Conservation (phyloP, 345 rosid species). For the Gossypium thurberi region DNA sequence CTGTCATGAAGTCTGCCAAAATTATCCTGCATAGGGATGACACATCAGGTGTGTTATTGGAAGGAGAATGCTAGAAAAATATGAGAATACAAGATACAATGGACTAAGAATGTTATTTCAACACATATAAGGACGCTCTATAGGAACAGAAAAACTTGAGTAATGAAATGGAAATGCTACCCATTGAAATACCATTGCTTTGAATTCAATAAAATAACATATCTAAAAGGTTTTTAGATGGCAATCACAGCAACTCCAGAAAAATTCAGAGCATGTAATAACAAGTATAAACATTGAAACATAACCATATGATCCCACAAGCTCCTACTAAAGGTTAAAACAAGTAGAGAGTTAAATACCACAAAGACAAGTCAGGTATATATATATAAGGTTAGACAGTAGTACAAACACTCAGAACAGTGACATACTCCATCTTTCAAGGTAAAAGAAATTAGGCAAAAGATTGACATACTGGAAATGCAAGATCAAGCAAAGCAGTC, state of each 20-base stretch:
- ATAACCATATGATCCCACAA: neutral
- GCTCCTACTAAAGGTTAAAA: neutral
- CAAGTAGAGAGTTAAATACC: neutral
- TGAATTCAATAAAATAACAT: neutral
- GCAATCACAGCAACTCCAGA: neutral
- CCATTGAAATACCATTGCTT: too few species aligned
- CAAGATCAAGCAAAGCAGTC: slow-evolving; percentile 82
- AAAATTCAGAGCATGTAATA: neutral
- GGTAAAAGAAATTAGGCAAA: neutral
- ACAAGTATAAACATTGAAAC: neutral
- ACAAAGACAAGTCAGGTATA: neutral
- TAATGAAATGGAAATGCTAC: neutral
- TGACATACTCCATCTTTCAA: neutral
- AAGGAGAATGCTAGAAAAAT: neutral
- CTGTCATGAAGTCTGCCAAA: slow-evolving; percentile 83
- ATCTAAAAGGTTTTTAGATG: neutral
- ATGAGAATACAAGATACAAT: neutral
- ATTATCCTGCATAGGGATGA: slow-evolving; percentile 58
- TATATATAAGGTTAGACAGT: neutral
- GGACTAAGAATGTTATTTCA: neutral
- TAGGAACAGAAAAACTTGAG: neutral
- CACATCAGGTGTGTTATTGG: neutral
- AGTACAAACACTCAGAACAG: neutral
- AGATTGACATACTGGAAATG: slow-evolving; percentile 65
- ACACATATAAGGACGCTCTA: neutral